phyloP scores from a whole-genome alignment of 2,329 filamentous ascomycete genomes.

The Trichophyton benhamiae region DNA sequence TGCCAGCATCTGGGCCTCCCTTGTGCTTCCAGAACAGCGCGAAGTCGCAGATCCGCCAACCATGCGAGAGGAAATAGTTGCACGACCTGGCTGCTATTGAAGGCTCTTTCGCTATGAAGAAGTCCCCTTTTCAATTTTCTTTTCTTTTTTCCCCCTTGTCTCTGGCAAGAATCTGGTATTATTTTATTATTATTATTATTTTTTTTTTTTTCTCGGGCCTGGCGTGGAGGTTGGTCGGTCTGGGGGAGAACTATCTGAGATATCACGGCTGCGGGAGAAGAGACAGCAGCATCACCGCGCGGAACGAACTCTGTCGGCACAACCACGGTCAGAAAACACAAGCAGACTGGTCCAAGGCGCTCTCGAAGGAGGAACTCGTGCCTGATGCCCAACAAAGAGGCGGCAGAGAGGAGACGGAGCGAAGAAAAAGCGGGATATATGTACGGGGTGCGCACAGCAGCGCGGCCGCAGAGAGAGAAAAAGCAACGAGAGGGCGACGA shows the following conservation, averaged over 20 bases:
- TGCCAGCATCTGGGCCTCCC: neutral
- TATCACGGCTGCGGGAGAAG: too few relatives aligned
- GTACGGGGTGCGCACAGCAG: neutral
- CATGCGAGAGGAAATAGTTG: conserved; percentile 1
- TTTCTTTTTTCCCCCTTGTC: neutral
- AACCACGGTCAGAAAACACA: neutral
- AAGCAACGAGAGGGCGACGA: neutral
- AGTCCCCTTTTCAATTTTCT: neutral
- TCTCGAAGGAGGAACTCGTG: neutral
- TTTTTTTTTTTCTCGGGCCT: too few relatives aligned
- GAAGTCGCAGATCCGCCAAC: conserved; percentile 1
- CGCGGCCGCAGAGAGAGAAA: neutral
- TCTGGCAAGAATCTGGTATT: neutral
- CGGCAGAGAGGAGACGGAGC: neutral
- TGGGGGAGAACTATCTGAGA: neutral
- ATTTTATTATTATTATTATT: neutral
- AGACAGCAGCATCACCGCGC: neutral
- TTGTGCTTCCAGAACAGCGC: conserved; percentile 3
- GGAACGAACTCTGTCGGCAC: neutral
- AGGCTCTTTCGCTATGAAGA: neutral
- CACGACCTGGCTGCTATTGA: neutral
- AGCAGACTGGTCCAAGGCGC: neutral
- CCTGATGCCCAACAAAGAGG: neutral
- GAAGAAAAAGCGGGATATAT: neutral
- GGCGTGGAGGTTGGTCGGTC: neutral